Evolutionary conservation across 2,329 filamentous ascomycete genomes (phyloP).

Genomic region (Fusarium sp.): DNA sequence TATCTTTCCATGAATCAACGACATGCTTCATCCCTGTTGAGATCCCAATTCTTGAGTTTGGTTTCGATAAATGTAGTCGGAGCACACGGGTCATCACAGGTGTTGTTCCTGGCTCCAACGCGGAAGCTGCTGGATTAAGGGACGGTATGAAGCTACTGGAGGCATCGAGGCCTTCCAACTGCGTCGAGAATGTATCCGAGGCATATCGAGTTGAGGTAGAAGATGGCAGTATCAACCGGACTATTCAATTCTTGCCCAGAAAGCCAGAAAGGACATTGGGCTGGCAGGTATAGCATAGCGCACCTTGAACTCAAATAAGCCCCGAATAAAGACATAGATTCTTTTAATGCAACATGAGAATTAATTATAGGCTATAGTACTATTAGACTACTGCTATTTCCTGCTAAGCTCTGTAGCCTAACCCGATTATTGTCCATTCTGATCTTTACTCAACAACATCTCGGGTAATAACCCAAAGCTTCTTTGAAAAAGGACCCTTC

Average conservation of each 20-base stretch:
- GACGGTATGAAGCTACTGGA: neutral
- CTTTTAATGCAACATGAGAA: no score
- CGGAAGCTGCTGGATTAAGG: neutral
- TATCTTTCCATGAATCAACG: neutral
- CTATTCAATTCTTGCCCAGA: neutral
- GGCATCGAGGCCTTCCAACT: neutral
- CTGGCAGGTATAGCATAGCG: neutral
- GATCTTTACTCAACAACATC: neutral
- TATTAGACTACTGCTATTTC: neutral
- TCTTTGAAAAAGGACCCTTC: slow-evolving; percentile 5
- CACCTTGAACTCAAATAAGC: neutral
- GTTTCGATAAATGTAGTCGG: neutral
- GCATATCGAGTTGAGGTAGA: neutral
- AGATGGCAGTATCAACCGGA: neutral
- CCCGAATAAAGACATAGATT: no score
- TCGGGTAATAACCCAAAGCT: slow-evolving; percentile 3
- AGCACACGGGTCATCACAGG: neutral
- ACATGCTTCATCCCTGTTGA: neutral
- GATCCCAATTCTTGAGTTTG: neutral
- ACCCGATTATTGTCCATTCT: no score
- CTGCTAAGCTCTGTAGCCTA: no score
- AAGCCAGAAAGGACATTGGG: neutral
- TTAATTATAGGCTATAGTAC: no score
- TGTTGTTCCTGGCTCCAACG: neutral
- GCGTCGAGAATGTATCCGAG: neutral